Evolutionary conservation across 148 eudicot genomes (phyloP).

Genomic region (Amaranthus cruentus): DNA sequence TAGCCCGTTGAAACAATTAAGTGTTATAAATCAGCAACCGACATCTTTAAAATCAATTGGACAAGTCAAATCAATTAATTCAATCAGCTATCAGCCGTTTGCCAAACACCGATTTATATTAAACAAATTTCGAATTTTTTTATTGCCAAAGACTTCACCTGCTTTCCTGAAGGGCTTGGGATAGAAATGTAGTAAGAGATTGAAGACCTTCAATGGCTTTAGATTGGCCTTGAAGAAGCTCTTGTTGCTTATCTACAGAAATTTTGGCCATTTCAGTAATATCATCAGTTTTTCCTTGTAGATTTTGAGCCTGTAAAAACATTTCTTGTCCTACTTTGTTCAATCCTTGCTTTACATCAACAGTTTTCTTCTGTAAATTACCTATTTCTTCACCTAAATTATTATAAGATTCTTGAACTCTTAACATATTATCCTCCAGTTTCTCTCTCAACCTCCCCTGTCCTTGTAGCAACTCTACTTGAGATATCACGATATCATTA

Average conservation of each 20-base stretch:
- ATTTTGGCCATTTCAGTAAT: conserved; percentile 47
- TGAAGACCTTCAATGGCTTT: conserved; percentile 64
- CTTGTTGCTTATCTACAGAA: conserved; percentile 67
- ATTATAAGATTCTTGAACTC: conserved; percentile 46
- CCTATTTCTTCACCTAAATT: conserved; percentile 44
- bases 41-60: too few relatives aligned
- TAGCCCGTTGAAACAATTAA: too few relatives aligned
- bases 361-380: conserved; percentile 39
- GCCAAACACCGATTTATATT: too few relatives aligned
- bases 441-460: conserved; percentile 52
- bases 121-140: too few relatives aligned
- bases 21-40: too few relatives aligned
- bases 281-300: conserved; percentile 68
- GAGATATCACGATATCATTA: conserved; percentile 49
- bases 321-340: conserved; percentile 51
- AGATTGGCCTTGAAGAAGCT: conserved; percentile 61
- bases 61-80: too few relatives aligned
- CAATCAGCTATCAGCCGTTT: too few relatives aligned
- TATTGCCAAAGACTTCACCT: conserved; percentile 32
- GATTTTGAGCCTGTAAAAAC: conserved; percentile 43
- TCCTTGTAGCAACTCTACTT: conserved; percentile 49
- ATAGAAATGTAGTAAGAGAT: conserved; percentile 44
- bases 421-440: conserved; percentile 49
- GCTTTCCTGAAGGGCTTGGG: conserved; percentile 75
- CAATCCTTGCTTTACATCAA: conserved; percentile 54